These are phyloP conservation scores for Mortierella sp. DNA, from an alignment of 371 early-diverging fungal genomes.

Conservation along the genomic window DNA sequence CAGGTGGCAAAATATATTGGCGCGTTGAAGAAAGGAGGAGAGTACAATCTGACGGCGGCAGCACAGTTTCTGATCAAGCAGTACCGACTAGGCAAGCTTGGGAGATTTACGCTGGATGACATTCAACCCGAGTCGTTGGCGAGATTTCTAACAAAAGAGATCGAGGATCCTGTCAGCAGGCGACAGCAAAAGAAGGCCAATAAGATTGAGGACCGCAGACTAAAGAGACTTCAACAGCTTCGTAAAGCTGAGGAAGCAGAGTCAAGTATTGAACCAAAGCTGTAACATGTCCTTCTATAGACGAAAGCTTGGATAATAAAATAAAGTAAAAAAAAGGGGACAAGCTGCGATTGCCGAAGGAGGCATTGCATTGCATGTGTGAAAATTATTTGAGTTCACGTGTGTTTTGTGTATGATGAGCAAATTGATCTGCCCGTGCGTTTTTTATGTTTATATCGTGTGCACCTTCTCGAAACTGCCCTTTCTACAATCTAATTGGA, in stretches of 20 bases:
- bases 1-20: constrained; percentile 80
- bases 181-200: constrained; percentile 67
- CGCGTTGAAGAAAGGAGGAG: constrained; percentile 82
- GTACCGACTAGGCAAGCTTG: constrained; percentile 80
- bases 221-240: constrained; percentile 31
- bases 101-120: constrained; percentile 81
- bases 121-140: constrained; percentile 65
- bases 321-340: background rate
- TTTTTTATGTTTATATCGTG: background rate
- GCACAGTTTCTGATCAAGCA: constrained; percentile 79
- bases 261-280: constrained; percentile 2
- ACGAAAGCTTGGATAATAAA: no score
- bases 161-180: constrained; percentile 50
- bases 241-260: constrained; percentile 37
- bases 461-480: no score
- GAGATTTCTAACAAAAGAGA: constrained; percentile 58
- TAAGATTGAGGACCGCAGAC: constrained; percentile 62
- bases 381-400: no score
- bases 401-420: no score
- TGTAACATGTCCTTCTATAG: background rate
- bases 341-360: no score
- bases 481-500: background rate
- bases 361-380: no score
- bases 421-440: background rate
- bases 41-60: constrained; percentile 71